These are phyloP conservation scores for Penicillium sp. DNA, from an alignment of 2,329 filamentous ascomycete species.

Conservation along the genomic window DNA sequence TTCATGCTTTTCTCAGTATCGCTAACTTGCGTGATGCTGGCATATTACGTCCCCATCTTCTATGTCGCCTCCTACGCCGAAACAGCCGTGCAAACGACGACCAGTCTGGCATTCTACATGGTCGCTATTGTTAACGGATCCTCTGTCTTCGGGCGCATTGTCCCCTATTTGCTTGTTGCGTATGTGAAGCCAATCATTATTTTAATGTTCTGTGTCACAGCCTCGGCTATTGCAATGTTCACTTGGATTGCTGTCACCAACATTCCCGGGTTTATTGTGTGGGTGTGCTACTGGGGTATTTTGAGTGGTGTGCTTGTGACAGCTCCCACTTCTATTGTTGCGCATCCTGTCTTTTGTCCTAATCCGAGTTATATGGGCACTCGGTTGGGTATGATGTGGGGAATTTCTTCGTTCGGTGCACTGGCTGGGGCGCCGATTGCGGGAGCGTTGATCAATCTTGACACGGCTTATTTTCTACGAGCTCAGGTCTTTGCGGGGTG, in stretches of 20 bases:
- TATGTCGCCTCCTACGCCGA: constrained; percentile 46
- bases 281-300: constrained; percentile 35
- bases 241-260: constrained; percentile 30
- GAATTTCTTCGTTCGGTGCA: constrained; percentile 33
- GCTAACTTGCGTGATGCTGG: constrained; percentile 48
- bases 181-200: constrained; percentile 29
- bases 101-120: constrained; percentile 48
- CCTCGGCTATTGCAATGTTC: constrained; percentile 32
- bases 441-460: constrained; percentile 31
- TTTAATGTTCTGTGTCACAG: constrained; percentile 19
- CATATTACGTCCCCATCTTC: constrained; percentile 50
- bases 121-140: constrained; percentile 55
- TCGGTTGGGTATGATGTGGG: constrained; percentile 37
- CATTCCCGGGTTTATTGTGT: constrained; percentile 29
- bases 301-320: constrained; percentile 33
- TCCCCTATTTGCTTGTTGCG: constrained; percentile 46
- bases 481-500: constrained; percentile 36
- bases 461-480: constrained; percentile 24
- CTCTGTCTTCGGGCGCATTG: constrained; percentile 51
- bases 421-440: constrained; percentile 35
- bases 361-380: constrained; percentile 30
- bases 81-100: constrained; percentile 49
- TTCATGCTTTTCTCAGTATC: constrained; percentile 47
- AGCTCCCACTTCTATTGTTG: constrained; percentile 30
- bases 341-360: constrained; percentile 29